These are phyloP conservation scores for Hypoxylon sp. DNA, from an alignment of 2,329 filamentous ascomycete species.

Conservation along the genomic window DNA sequence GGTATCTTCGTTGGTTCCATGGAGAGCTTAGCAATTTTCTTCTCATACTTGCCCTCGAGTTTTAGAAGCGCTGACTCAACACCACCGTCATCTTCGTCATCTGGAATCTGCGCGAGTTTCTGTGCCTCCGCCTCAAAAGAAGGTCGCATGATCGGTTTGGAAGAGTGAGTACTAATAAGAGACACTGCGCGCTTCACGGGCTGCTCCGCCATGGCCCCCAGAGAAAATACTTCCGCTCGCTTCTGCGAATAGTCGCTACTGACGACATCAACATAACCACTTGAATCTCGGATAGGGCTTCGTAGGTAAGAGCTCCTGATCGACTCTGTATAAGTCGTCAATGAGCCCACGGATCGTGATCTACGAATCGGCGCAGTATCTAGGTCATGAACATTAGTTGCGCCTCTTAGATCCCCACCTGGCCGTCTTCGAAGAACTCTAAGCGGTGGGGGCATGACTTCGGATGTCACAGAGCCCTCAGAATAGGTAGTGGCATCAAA, in stretches of 20 bases:
- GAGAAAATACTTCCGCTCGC: constrained; percentile 60
- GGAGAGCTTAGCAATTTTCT: constrained; percentile 54
- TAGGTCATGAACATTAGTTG: constrained; percentile 70
- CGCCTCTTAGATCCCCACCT: constrained; percentile 77
- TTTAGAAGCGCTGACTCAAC: constrained; percentile 93
- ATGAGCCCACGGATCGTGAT: constrained; percentile 66
- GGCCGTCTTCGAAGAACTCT: constrained; percentile 75
- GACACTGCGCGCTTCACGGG: constrained; percentile 58
- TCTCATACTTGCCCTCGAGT: constrained; percentile 85
- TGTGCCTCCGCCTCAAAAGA: constrained; percentile 92
- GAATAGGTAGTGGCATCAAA: constrained; percentile 69
- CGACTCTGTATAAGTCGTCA: constrained; percentile 69
- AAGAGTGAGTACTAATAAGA: constrained; percentile 68
- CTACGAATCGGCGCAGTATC: constrained; percentile 59
- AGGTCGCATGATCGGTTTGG: constrained; percentile 68
- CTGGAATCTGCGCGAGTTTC: constrained; percentile 85
- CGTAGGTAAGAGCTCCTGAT: constrained; percentile 65
- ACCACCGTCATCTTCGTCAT: constrained; percentile 85
- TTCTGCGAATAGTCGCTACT: constrained; percentile 54
- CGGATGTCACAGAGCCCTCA: constrained; percentile 58
- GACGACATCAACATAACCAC: constrained; percentile 55
- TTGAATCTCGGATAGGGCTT: constrained; percentile 52
- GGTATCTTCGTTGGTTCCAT: constrained; percentile 49
- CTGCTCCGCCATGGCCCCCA: constrained; percentile 65
- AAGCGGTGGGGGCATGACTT: constrained; percentile 60